These are phyloP conservation scores for Ogataea degrootiae DNA, from an alignment of 805 yeast species.

Conservation along the genomic window DNA sequence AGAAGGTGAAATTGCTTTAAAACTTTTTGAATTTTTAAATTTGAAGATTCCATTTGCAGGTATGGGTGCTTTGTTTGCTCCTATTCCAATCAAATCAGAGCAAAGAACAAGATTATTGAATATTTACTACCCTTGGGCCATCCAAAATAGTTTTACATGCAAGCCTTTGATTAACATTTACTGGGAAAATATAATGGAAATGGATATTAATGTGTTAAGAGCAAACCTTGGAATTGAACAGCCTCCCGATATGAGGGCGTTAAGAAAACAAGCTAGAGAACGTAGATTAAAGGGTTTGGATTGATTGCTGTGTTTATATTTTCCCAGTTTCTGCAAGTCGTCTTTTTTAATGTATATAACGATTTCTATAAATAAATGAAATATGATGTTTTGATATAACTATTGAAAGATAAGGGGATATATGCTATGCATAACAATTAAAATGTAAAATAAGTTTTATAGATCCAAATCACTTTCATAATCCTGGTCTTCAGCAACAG, in stretches of 20 bases:
- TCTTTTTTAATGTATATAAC: neutral
- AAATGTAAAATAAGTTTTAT: slow-evolving; percentile 1
- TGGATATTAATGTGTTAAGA: slow-evolving; percentile 70
- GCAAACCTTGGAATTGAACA: slow-evolving; percentile 63
- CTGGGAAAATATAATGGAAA: slow-evolving; percentile 82
- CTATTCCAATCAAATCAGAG: slow-evolving; percentile 60
- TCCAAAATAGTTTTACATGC: slow-evolving; percentile 63
- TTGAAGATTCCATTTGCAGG: slow-evolving; percentile 96
- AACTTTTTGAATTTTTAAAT: slow-evolving; percentile 87
- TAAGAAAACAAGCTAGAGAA: slow-evolving; percentile 41
- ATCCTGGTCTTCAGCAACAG: slow-evolving; percentile 14
- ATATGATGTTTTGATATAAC: neutral
- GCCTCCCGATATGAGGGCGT: slow-evolving; percentile 73
- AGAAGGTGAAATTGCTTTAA: slow-evolving; percentile 96
- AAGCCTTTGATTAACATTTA: slow-evolving; percentile 80
- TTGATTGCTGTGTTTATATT: too few relatives aligned
- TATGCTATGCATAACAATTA: neutral
- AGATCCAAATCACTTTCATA: slow-evolving; percentile 37
- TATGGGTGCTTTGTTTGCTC: slow-evolving; percentile 85
- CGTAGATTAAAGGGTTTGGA: slow-evolving; percentile 3
- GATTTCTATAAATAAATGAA: neutral
- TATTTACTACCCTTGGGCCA: slow-evolving; percentile 85
- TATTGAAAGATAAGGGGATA: neutral
- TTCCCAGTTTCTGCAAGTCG: too few relatives aligned
- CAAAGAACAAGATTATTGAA: slow-evolving; percentile 62